phyloP scores from a whole-genome alignment of 495 filamentous ascomycete species.

The Penicillium egyptiacum region DNA sequence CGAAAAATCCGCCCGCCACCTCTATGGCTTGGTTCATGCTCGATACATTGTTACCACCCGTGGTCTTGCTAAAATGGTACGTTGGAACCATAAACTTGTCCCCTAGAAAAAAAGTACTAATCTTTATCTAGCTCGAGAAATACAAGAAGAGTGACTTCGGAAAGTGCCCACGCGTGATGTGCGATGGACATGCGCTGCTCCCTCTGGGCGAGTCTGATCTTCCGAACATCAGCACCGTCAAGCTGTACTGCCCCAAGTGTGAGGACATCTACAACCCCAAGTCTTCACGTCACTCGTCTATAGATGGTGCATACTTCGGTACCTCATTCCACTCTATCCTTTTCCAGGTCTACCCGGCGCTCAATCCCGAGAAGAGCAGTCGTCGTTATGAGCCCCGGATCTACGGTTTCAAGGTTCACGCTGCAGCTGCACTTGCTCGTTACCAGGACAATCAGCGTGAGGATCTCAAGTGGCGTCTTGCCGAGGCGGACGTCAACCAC shows the following conservation, averaged over 20 bases:
- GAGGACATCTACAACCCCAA: slow-evolving; percentile 99
- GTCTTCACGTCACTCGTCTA: slow-evolving; percentile 88
- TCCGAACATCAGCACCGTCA: slow-evolving; percentile 80
- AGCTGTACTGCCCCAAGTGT: slow-evolving; percentile 94
- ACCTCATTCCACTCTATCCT: slow-evolving; percentile 98
- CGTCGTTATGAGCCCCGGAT: slow-evolving; percentile 85
- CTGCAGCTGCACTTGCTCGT: slow-evolving; percentile 78
- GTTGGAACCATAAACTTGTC: slow-evolving; percentile 13
- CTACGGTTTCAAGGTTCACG: slow-evolving; percentile 94
- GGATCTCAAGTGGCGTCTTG: slow-evolving; percentile 70
- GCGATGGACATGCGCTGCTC: slow-evolving; percentile 84
- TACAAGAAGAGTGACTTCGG: slow-evolving; percentile 98
- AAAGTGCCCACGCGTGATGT: slow-evolving; percentile 95
- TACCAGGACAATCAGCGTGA: slow-evolving; percentile 85
- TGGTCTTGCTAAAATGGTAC: slow-evolving; percentile 94
- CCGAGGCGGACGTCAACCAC: slow-evolving; percentile 52
- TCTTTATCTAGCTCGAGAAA: slow-evolving; percentile 75
- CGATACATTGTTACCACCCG: slow-evolving; percentile 96
- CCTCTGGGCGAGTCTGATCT: slow-evolving; percentile 91
- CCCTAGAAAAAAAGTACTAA: slow-evolving; percentile 11
- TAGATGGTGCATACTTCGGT: slow-evolving; percentile 98
- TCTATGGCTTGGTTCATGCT: slow-evolving; percentile 96
- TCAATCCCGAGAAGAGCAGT: slow-evolving; percentile 80
- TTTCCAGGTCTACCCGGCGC: slow-evolving; percentile 93
- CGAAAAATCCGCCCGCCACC: slow-evolving; percentile 92